Percentiles rank a stretch among this genome's conserved stretches.
These are phyloP conservation scores for Pneumocystis carinii DNA, from an alignment of 1,139 yeast genomes.

Conservation along the genomic window DNA sequence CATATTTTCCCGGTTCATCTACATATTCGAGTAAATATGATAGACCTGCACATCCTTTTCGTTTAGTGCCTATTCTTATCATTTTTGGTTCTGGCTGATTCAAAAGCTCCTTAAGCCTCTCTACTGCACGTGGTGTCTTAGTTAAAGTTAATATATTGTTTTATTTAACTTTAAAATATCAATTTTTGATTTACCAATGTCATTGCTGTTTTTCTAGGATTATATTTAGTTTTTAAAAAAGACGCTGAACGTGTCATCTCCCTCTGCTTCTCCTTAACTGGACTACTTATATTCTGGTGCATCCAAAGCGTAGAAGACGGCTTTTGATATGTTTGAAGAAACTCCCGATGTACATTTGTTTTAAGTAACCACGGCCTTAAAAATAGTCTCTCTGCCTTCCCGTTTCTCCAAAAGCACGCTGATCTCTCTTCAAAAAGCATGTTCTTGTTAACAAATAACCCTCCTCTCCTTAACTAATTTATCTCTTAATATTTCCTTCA, in stretches of 20 bases:
- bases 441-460: neutral
- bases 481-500: neutral
- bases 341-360: neutral
- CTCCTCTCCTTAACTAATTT: neutral
- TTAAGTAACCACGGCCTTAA: neutral
- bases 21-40: conserved; percentile 87
- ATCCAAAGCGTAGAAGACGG: neutral
- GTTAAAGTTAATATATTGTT: neutral
- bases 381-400: neutral
- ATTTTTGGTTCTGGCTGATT: conserved; percentile 76
- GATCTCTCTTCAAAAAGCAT: neutral
- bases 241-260: neutral
- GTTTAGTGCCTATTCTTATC: conserved; percentile 84
- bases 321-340: neutral
- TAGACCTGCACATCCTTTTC: conserved; percentile 92
- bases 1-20: conserved; percentile 77
- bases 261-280: neutral
- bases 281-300: neutral
- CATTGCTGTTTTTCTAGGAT: conserved; percentile 76
- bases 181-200: conserved; percentile 29
- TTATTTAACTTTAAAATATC: neutral
- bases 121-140: conserved; percentile 48
- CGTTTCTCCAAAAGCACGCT: neutral
- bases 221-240: neutral
- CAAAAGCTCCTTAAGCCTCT: conserved; percentile 50